A percentile compares a stretch with the other conserved stretches of the same genome.
Conservation (phyloP, 2,329 filamentous ascomycete species). For the Aureobasidium sp. region DNA sequence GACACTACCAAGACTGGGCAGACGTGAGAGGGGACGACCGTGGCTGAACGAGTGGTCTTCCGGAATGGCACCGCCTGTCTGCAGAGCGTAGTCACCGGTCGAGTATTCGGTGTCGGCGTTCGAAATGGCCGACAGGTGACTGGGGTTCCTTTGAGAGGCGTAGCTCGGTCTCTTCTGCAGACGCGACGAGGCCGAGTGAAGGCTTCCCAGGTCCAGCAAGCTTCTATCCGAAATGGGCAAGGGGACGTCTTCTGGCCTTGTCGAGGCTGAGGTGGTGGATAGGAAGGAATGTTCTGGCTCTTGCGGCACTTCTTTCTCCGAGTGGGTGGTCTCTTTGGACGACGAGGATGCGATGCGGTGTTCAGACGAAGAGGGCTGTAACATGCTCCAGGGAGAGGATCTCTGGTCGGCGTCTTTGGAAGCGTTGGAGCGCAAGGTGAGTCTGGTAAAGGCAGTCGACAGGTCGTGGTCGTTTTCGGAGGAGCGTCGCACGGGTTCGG, state of each 20-base stretch:
- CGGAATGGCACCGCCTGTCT: constrained; percentile 68
- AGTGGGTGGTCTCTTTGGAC: not conserved
- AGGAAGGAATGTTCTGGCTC: not conserved
- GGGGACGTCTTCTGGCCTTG: constrained; percentile 6
- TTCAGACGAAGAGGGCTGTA: not conserved
- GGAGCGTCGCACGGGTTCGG: not conserved
- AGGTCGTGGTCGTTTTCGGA: constrained; percentile 2
- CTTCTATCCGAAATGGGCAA: constrained; percentile 4
- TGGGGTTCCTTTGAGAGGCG: constrained; percentile 44
- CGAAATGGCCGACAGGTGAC: constrained; percentile 49
- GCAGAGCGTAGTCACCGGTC: constrained; percentile 62
- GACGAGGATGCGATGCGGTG: not conserved
- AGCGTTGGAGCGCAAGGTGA: constrained; percentile 6
- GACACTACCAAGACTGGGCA: constrained; percentile 84
- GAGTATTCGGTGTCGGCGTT: constrained; percentile 53
- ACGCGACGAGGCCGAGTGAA: constrained; percentile 18
- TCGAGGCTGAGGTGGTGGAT: not conserved
- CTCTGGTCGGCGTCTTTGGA: not conserved
- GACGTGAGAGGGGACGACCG: constrained; percentile 50
- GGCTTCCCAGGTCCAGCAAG: constrained; percentile 12
- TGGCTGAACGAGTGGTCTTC: constrained; percentile 23
- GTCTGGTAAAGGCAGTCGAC: not conserved
- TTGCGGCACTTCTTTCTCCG: not conserved
- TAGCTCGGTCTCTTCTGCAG: constrained; percentile 44
- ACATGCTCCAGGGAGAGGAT: not conserved